A percentile compares a stretch with the other conserved stretches of the same genome.
These are phyloP conservation scores for Casuarina cunninghamiana DNA, from an alignment of 306 rosid species.

Conservation along the genomic window DNA sequence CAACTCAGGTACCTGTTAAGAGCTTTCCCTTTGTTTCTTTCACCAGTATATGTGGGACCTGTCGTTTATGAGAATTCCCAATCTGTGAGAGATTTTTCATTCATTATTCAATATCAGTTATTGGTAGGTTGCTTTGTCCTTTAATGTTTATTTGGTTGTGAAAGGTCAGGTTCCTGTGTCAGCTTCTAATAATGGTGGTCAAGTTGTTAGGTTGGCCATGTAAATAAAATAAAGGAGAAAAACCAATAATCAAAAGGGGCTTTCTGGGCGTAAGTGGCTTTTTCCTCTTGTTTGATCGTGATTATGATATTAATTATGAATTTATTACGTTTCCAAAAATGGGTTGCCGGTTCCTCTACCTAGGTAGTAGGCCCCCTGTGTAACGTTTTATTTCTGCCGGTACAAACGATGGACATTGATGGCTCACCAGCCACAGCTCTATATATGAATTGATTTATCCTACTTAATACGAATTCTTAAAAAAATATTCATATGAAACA, in stretches of 20 bases:
- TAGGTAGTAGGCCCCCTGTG: background rate
- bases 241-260: background rate
- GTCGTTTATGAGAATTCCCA: background rate
- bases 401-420: constrained; percentile 3
- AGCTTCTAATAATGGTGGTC: constrained; percentile 28
- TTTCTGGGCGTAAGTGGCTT: background rate
- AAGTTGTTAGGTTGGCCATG: constrained; percentile 8
- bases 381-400: background rate
- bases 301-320: background rate
- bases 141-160: constrained; percentile 25
- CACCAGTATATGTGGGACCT: constrained; percentile 7
- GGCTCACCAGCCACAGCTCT: background rate
- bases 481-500: too few relatives aligned
- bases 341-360: background rate
- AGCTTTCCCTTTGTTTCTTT: background rate
- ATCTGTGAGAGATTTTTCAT: background rate
- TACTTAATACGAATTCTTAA: background rate
- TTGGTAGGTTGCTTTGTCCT: constrained; percentile 31
- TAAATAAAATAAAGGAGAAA: background rate
- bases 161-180: constrained; percentile 28
- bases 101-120: background rate
- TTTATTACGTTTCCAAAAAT: background rate
- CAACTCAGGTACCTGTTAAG: background rate
- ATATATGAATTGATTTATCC: background rate
- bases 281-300: background rate